phyloP scores from a whole-genome alignment of 164 flowering plant genomes.

The Macadamia integrifolia region DNA sequence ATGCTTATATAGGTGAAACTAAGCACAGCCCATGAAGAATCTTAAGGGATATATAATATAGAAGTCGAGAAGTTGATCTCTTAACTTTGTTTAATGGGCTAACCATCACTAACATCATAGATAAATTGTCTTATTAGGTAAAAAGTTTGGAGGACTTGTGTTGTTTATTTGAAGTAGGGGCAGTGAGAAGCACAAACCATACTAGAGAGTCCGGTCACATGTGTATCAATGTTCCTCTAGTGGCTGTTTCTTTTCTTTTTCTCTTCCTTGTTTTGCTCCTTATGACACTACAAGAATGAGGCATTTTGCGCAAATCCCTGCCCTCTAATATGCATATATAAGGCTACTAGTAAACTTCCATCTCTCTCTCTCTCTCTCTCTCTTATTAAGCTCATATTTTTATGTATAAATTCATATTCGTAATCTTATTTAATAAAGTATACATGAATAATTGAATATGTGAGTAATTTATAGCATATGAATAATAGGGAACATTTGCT shows the following conservation, averaged over 20 bases:
- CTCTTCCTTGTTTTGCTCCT: slow-evolving; percentile 25
- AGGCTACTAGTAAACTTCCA: no score
- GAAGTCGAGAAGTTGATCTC: neutral
- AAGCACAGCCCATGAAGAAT: neutral
- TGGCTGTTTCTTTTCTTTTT: slow-evolving; percentile 10
- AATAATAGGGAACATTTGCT: no score
- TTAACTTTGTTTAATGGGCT: neutral
- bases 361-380: no score
- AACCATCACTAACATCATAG: neutral
- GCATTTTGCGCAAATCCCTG: slow-evolving; percentile 16
- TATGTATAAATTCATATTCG: no score
- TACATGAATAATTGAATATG: no score
- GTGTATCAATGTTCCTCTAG: slow-evolving; percentile 8
- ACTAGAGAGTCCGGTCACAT: neutral
- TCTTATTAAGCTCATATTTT: no score
- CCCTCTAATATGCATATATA: neutral
- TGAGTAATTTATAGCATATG: no score
- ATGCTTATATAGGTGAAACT: neutral
- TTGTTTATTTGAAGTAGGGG: slow-evolving; percentile 14
- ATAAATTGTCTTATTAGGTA: neutral
- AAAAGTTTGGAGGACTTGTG: neutral
- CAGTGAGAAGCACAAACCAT: slow-evolving; percentile 20
- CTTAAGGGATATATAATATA: neutral
- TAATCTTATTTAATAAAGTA: no score
- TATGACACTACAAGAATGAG: slow-evolving; percentile 1